Base-by-base conservation (phyloP, 2,329 filamentous ascomycete genomes). In the Aschersonia sp. region DNA sequence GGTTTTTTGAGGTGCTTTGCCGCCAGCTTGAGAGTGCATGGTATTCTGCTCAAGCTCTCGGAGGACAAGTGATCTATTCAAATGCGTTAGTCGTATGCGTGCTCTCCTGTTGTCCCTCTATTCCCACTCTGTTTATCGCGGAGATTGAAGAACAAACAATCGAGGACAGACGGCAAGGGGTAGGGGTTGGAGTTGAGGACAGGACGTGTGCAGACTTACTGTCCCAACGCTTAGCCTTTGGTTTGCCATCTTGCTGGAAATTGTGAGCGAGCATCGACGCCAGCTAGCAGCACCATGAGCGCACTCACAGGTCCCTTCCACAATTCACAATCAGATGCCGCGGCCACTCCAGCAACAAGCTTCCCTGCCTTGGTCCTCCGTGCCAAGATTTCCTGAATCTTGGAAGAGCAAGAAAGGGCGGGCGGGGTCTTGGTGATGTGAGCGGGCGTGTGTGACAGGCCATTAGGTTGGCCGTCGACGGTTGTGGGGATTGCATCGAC, bases 181-280 rank as follows among this genome's bases (percentile, higher is more conserved):
- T 22, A 22, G 22, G 22, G 22, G 22, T 22, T 22, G 22, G 22
- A 39, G 2, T 31, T 9, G 41, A 32, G 5, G 4, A 5, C 6
- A 5, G 14, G 30, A 29, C 1, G 12, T 41, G 29, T 39, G 11
- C 14, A 14, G 12, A 78, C 85, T 69, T 69, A 94, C 87, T 76
- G 59, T 94, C 85, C 83, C 86, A 95, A 62, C 80, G 71, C 63
- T 83, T 87, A 4, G 90, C 84, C 59, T 81, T 82, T 4, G 85
- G 84, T 60, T 90, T 89, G 22, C 73, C 65, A 6, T 56, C 54
- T 48, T 59, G 62, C 62, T 67, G 48, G 8, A 12, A 9, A 10
- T 22, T 22, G 22, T 22, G 22, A 22, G 22, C 3, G 48, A 39
- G 12, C 8, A 12, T 39, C 35, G 12, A 12, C 12, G 35, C 35